Conservation (phyloP, 345 rosid species). For the Draba incana region DNA sequence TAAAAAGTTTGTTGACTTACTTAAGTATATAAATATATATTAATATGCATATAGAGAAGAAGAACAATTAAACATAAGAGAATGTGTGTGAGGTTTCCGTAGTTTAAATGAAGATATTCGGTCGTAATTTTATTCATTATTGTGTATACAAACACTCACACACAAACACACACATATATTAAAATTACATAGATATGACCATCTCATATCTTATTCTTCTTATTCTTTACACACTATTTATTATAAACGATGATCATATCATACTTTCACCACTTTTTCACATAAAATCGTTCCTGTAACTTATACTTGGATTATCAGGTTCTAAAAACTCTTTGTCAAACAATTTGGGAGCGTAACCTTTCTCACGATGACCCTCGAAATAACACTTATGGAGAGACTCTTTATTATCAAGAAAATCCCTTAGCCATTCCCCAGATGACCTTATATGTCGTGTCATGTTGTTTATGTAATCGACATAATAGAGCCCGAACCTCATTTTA, state of each 20-base stretch:
- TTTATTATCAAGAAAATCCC: conserved; percentile 32
- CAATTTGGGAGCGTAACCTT: conserved; percentile 37
- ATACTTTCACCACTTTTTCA: conserved; percentile 17
- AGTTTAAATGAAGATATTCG: not conserved
- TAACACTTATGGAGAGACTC: conserved; percentile 34
- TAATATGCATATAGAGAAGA: too few species aligned
- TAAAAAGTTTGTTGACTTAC: too few species aligned
- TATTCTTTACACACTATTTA: conserved; percentile 5
- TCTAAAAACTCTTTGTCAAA: conserved; percentile 29
- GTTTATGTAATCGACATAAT: conserved; percentile 46
- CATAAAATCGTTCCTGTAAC: conserved; percentile 35
- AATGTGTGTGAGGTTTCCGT: too few species aligned
- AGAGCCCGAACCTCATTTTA: conserved; percentile 47
- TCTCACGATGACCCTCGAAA: conserved; percentile 36
- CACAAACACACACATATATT: conserved; percentile 1
- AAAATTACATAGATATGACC: not conserved
- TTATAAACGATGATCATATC: conserved; percentile 17
- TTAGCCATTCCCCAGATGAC: conserved; percentile 43
- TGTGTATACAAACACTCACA: conserved; percentile 14
- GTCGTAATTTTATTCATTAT: conserved; percentile 24
- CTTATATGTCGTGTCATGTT: conserved; percentile 47
- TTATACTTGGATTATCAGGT: not conserved
- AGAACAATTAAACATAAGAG: too few species aligned
- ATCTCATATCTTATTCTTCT: conserved; percentile 24
- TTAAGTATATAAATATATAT: too few species aligned